Conservation (phyloP, 768 basidiomycete species). For the Mycena indigotica region DNA sequence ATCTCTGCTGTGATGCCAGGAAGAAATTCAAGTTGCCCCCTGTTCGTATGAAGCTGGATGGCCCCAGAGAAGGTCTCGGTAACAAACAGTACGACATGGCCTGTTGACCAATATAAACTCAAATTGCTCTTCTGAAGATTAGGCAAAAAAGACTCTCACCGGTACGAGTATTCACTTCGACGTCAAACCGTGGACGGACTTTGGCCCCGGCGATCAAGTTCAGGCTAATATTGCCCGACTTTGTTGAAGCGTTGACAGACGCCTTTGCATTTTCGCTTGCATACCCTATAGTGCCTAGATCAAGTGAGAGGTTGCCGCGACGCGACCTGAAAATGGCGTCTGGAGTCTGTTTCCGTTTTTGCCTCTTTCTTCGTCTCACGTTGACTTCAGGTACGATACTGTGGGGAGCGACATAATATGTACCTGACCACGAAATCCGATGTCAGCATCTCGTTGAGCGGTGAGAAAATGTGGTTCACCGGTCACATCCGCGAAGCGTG, state of each 20-base stretch:
- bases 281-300: slow-evolving; percentile 19
- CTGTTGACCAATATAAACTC: background rate
- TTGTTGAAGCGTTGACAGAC: slow-evolving; percentile 7
- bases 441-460: background rate
- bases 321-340: slow-evolving; percentile 20
- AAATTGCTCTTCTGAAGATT: background rate
- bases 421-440: slow-evolving; percentile 9
- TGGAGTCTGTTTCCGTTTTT: slow-evolving; percentile 7
- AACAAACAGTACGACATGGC: slow-evolving; percentile 16
- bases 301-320: slow-evolving; percentile 16
- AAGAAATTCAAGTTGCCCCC: slow-evolving; percentile 36
- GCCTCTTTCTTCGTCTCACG: slow-evolving; percentile 12
- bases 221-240: slow-evolving; percentile 14
- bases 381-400: background rate
- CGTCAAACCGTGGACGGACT: slow-evolving; percentile 16
- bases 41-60: slow-evolving; percentile 36
- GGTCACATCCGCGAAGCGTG: slow-evolving; percentile 17
- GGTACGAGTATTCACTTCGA: slow-evolving; percentile 15
- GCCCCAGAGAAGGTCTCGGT: slow-evolving; percentile 41
- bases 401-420: slow-evolving; percentile 12
- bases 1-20: slow-evolving; percentile 34
- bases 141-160: slow-evolving; percentile 10
- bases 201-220: slow-evolving; percentile 17
- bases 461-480: background rate
- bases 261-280: slow-evolving; percentile 9